A percentile compares a stretch with the other conserved stretches of the same genome.
Conservation (phyloP, 1,284 basidiomycete species). For the Rhodotorula sp. region DNA sequence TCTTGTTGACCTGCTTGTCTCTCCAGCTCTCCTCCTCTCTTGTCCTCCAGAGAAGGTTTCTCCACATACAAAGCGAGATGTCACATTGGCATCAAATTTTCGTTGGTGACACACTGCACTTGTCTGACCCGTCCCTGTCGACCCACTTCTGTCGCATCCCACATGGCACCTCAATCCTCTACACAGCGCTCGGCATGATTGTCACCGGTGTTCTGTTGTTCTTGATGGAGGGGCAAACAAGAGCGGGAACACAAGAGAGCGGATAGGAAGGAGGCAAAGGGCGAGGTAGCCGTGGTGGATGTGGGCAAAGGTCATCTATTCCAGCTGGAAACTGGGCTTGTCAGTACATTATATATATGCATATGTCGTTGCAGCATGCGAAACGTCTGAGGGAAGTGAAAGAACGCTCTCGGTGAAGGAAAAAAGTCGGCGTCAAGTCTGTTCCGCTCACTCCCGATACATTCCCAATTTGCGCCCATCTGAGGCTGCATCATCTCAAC, state of each 20-base stretch:
- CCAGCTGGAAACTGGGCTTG: constrained; percentile 12
- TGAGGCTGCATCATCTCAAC: background rate
- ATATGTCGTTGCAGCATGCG: no score
- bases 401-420: no score
- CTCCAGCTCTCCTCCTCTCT: constrained; percentile 27
- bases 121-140: constrained; percentile 45
- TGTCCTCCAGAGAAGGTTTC: constrained; percentile 70
- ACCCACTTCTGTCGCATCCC: constrained; percentile 59
- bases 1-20: background rate
- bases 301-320: constrained; percentile 12
- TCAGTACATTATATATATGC: no score
- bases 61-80: constrained; percentile 66
- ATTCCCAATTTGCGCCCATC: background rate
- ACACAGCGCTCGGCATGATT: constrained; percentile 55
- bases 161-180: constrained; percentile 63
- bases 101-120: constrained; percentile 65
- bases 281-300: constrained; percentile 6
- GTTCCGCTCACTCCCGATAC: no score
- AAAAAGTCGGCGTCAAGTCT: no score
- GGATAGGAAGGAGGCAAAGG: background rate
- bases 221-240: constrained; percentile 59
- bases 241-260: constrained; percentile 50
- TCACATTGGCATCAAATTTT: constrained; percentile 65
- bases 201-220: constrained; percentile 57
- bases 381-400: no score